Base-by-base conservation (phyloP, 2,329 filamentous ascomycete genomes). In the Alternaria solani region DNA sequence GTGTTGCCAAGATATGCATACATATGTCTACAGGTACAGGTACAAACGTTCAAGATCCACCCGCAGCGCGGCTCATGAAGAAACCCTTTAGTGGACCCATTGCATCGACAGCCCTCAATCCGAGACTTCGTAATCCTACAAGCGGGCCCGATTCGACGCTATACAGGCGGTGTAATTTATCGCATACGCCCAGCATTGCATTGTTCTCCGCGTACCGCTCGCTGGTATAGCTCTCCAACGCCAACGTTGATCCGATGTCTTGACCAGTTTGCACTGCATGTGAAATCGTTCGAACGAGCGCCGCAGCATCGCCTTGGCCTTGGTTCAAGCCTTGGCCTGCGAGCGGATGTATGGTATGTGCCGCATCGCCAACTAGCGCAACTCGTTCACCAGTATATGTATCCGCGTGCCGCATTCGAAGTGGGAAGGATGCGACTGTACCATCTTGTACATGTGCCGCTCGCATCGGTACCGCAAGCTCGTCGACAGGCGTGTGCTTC, bases 251-350 rank as follows among this genome's bases (percentile, higher is more conserved):
- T 25, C 95, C 95, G 32, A 98, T 87, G 73, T 99, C 95, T 83
- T 93, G 91, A 1, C 95, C 95, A 64, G 95, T 91, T 43, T 84
- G 81, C 18, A 96, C 89, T 4, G 93, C 91, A 67, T 89, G 89
- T 61, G 89, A 88, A 51, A 99, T 91, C 0, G 89, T 89, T 63
- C 85, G 85, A 7, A 89, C 88, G 0, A 99, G 86, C 54, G 91
- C 90, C 70, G 92, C 89, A 0, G 95, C 91, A 75, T 99, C 95
- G 18, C 88, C 93, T 64, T 98, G 90, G 1, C 95, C 95, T 71
- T 96, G 91, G 75, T 99, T 99, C 14, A 99, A 84, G 1, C 95
- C 95, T 79, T 98, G 95, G 1, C 95, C 95, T 1, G 93, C 95
- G 4, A 99, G 88, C 0, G 95, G 95, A 77, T 99, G 95, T 66